These are phyloP conservation scores for Agastache rugosa DNA, from an alignment of 257 asterid species.

Conservation along the genomic window DNA sequence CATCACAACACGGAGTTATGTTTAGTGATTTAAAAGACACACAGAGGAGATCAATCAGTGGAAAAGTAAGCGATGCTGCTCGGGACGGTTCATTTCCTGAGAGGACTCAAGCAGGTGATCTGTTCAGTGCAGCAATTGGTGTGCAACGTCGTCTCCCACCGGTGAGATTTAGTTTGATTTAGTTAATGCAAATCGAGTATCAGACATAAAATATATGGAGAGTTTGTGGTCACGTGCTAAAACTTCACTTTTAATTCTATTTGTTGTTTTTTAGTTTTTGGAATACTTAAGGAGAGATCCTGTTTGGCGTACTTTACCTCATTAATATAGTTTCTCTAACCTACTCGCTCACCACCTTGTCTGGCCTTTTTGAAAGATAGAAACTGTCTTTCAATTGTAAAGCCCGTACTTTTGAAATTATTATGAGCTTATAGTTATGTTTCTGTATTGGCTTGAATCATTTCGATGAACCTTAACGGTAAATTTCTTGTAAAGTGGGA, in stretches of 20 bases:
- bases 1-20: conserved; percentile 51
- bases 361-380: neutral
- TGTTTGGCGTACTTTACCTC: neutral
- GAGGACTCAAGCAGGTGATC: conserved; percentile 85
- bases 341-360: neutral
- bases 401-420: conserved; percentile 2
- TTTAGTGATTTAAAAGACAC: conserved; percentile 64
- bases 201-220: neutral
- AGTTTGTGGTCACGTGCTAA: conserved; percentile 1
- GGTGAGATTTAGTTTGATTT: conserved; percentile 52
- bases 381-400: neutral
- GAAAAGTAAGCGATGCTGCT: conserved; percentile 53
- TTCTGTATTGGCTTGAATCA: conserved; percentile 23
- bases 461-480: conserved; percentile 31
- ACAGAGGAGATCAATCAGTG: conserved; percentile 64
- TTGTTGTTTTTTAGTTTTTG: neutral
- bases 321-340: conserved; percentile 8
- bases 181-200: conserved; percentile 14
- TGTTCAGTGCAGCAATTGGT: conserved; percentile 69
- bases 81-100: conserved; percentile 53
- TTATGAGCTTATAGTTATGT: conserved; percentile 19
- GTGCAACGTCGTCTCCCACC: conserved; percentile 60
- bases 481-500: conserved; percentile 66
- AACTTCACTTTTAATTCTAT: neutral
- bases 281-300: neutral